phyloP scores from a whole-genome alignment of 371 early-diverging fungal species.

The Lichtheimia corymbifera region DNA sequence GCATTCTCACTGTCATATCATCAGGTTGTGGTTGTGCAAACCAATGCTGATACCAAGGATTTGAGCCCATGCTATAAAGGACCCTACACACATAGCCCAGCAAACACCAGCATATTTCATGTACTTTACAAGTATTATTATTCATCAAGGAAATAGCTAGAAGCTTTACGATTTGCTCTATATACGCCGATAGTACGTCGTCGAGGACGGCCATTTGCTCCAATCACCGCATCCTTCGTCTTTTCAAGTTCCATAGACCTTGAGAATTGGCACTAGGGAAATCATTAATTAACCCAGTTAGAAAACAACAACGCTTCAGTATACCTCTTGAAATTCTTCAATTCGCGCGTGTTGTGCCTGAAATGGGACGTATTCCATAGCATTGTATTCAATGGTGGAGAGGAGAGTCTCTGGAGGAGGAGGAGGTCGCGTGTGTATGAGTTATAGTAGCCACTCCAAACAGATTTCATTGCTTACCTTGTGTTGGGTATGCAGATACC shows the following conservation, averaged over 20 bases:
- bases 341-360: not conserved
- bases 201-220: conserved; percentile 6
- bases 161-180: conserved; percentile 4
- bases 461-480: not conserved
- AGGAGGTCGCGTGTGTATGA: not conserved
- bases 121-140: not conserved
- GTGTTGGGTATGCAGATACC: not conserved
- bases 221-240: not conserved
- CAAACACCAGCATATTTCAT: no score
- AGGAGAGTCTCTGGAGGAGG: not conserved
- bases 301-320: not conserved
- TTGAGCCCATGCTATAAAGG: no score
- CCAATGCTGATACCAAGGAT: no score
- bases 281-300: not conserved
- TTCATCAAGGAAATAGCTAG: conserved; percentile 2
- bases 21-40: no score
- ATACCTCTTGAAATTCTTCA: not conserved
- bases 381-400: not conserved
- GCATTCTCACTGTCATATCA: no score
- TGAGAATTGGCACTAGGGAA: not conserved
- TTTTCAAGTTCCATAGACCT: conserved; percentile 5
- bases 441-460: not conserved
- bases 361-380: not conserved
- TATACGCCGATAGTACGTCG: not conserved
- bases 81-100: no score